Evolutionary conservation across 139 green algal species (phyloP), one percentile per base, ranked within the genome.

Genomic region (Chlamydomonas asymmetrica): DNA sequence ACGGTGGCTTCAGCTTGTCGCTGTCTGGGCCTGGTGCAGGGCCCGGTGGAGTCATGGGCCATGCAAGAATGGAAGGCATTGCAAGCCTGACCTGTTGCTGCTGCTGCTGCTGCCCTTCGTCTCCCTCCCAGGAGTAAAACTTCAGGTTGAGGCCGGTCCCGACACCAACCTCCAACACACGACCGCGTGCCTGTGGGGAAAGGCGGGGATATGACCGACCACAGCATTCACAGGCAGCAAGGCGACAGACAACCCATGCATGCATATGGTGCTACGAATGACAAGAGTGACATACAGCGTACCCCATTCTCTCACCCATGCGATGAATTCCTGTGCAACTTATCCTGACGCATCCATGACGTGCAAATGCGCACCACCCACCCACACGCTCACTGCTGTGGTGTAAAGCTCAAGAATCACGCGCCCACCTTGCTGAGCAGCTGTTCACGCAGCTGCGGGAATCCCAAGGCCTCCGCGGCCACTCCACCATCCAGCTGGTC

Each of bases 121-220:
- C 13, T n/a, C n/a, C 63, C 49, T 31, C 45, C 66, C 74, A 85
- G 54, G 45, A 43, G 63, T 93, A 93, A 34, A 84, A 74, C 16
- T 71, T 75, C 52, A 94, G 69, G 66, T 92, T 92, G 4, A 94
- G 76, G 13, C 89, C 89, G 4, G 89, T 94, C 35, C 88, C 88
- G 10, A 89, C 84, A 3, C 61, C 88, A 10, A 88, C 72, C 66
- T 92, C 79, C 13, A 88, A 34, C 0, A 88, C 75, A 4, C 70
- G 20, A 0, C 84, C 84, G 9, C 29, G 43, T 7, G 82, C 82
- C 81, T 88, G 75, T 31, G 70, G 34, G 45, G 32, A 43, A 43
- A 43, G n/a, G n/a, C n/a, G n/a, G n/a, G n/a, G n/a, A n/a, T n/a
- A n/a, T n/a, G n/a, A n/a, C n/a, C 27, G 63, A 34, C 16, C 38